These are phyloP conservation scores for Cicer yamashitae DNA, from an alignment of 306 rosid genomes.

Conservation along the genomic window DNA sequence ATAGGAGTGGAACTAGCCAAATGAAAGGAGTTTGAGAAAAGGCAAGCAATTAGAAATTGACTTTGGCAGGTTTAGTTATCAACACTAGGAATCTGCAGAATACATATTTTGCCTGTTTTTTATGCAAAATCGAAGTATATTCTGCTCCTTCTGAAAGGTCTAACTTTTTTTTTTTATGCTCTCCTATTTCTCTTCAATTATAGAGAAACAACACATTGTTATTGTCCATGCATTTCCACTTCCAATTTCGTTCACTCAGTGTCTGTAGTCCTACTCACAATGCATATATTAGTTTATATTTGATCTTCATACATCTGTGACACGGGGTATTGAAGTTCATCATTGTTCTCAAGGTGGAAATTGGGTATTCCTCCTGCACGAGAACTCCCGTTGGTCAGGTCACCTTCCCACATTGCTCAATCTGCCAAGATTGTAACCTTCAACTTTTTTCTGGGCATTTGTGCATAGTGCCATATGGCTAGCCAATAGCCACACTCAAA, in stretches of 20 bases:
- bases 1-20: conserved; percentile 10
- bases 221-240: conserved; percentile 27
- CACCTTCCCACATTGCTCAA: too few relatives aligned
- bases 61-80: conserved; percentile 11
- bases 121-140: conserved; percentile 8
- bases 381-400: too few relatives aligned
- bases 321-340: neutral
- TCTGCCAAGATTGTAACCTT: too few relatives aligned
- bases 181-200: conserved; percentile 4
- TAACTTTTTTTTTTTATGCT: neutral
- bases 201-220: neutral
- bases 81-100: neutral
- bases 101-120: neutral
- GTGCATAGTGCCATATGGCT: neutral
- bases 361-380: too few relatives aligned
- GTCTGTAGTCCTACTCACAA: conserved; percentile 4
- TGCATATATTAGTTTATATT: neutral
- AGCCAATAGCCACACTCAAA: conserved; percentile 4
- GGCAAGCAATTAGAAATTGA: conserved; percentile 10
- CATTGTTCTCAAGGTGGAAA: too few relatives aligned
- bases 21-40: neutral
- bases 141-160: neutral
- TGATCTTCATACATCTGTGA: conserved; percentile 19
- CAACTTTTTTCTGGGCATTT: neutral
- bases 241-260: conserved; percentile 23